Base-by-base conservation (phyloP, 2,329 filamentous ascomycete genomes). In the Pyrenochaeta sp. region DNA sequence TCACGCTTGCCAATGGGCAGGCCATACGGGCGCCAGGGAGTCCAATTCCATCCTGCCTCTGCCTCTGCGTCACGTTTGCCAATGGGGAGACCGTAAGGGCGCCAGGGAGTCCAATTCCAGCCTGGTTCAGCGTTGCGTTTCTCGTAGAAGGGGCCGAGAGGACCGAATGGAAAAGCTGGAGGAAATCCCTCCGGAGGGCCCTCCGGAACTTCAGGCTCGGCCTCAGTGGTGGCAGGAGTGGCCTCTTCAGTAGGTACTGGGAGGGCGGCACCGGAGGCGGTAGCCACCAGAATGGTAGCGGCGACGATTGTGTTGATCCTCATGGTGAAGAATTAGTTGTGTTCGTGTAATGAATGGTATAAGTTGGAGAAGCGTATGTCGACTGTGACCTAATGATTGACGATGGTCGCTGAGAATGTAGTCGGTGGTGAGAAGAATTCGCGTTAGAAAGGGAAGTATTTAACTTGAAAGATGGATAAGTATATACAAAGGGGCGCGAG, bases 251-350 rank as follows among this genome's bases (percentile, higher is more conserved):
- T 43, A 40, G 57, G 67, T 60, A 77, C 73, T 65, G 79, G 79
- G 54, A 77, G 62, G 71, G 73, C 77, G 55, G 79, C 77, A 51
- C 73, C 73, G 59, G 76, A 72, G 62, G 76, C 71, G 67, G 77
- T 77, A 49, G 77, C 77, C 51, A 78, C 78, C 48, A 84, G 59
- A 50, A 81, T 69, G 50, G 74, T 66, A 53, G 79, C 74, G 47
- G 78, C 67, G 52, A 82, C 66, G 51, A 82, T 55, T 52, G 77
- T 68, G 63, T 79, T 73, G 71, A 84, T 65, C 77, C 83, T 85
- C 84, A 86, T 86, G 52, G 56, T 79, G 72, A 66, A 47, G 47
- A 52, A 50, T 50, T 58, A 37, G 59, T 58, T 37, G 32, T 43
- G 50, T 57, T 46, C 50, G 52, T 62, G 56, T 54, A 70, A 62